Evolutionary conservation across 2,329 filamentous ascomycete genomes (phyloP).

Genomic region (Colletotrichum sublineola): DNA sequence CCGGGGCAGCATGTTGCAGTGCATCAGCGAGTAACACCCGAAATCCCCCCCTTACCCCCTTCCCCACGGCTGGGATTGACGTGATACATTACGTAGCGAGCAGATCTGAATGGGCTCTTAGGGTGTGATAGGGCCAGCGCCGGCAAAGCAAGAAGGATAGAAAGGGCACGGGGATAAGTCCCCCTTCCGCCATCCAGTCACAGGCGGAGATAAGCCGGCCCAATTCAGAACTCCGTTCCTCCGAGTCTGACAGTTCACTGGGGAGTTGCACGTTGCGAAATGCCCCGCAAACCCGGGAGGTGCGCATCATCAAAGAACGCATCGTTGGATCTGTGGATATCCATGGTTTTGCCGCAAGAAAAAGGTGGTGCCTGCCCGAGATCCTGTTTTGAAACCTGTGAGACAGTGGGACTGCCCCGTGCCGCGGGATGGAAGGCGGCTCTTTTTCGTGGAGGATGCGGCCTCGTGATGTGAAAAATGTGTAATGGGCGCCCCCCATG

Average conservation of each 20-base stretch:
- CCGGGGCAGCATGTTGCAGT: slow-evolving; percentile 27
- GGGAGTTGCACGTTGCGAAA: background rate
- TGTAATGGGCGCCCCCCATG: slow-evolving; percentile 16
- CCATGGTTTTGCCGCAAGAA: slow-evolving; percentile 13
- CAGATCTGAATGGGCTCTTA: slow-evolving; percentile 6
- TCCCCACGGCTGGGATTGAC: background rate
- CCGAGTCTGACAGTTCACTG: slow-evolving; percentile 15
- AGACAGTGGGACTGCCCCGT: slow-evolving; percentile 18
- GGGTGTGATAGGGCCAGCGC: slow-evolving; percentile 1
- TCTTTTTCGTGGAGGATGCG: slow-evolving; percentile 39
- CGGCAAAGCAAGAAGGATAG: background rate
- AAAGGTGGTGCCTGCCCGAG: slow-evolving; percentile 20
- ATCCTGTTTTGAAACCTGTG: slow-evolving; percentile 21
- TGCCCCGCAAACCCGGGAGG: background rate
- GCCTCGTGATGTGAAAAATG: slow-evolving; percentile 36
- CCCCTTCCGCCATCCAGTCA: slow-evolving; percentile 7
- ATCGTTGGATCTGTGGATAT: slow-evolving; percentile 7
- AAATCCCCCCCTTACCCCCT: background rate
- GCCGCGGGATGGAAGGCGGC: slow-evolving; percentile 31
- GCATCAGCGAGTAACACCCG: slow-evolving; percentile 28
- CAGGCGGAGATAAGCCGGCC: slow-evolving; percentile 34
- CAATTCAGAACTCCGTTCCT: slow-evolving; percentile 31
- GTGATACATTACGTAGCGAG: background rate
- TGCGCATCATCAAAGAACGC: slow-evolving; percentile 13
- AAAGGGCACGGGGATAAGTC: slow-evolving; percentile 22